Conservation (phyloP, 257 asterid species). For the Solanum chmielewskii region DNA sequence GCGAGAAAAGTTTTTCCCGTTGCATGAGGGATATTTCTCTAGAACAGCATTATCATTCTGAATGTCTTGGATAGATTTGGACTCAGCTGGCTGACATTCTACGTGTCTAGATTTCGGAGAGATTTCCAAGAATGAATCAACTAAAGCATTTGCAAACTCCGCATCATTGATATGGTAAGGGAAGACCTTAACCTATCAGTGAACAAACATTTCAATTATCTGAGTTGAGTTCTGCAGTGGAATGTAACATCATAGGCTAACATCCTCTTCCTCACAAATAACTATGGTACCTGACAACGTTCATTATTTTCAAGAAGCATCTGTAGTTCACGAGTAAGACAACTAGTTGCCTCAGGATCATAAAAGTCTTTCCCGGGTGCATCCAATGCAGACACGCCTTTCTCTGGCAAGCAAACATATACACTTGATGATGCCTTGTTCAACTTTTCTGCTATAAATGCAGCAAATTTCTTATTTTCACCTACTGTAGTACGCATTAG, state of each 20-base stretch:
- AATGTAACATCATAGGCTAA: not conserved
- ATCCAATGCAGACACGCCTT: constrained; percentile 88
- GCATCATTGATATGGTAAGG: constrained; percentile 77
- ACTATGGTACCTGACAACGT: constrained; percentile 53
- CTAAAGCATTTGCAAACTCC: constrained; percentile 79
- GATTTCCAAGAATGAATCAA: constrained; percentile 69
- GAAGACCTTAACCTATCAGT: constrained; percentile 52
- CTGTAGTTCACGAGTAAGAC: constrained; percentile 55
- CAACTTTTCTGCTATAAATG: constrained; percentile 76
- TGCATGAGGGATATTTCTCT: constrained; percentile 8
- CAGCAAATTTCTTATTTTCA: constrained; percentile 71
- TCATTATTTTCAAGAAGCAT: constrained; percentile 46
- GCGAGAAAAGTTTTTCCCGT: constrained; percentile 25
- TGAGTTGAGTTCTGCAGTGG: not conserved
- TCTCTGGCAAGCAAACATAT: constrained; percentile 73
- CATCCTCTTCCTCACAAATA: constrained; percentile 6
- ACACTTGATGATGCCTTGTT: constrained; percentile 64
- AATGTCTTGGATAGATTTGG: constrained; percentile 22
- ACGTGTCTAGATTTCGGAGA: constrained; percentile 10
- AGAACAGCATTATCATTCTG: constrained; percentile 21
- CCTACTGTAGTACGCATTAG: constrained; percentile 77
- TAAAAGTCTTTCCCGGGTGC: constrained; percentile 71
- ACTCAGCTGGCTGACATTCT: constrained; percentile 14
- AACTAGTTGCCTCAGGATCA: constrained; percentile 72
- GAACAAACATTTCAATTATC: not conserved